Evolutionary conservation across 2,329 filamentous ascomycete species (phyloP), one percentile per base, ranked within the genome.

Genomic region (Dothideomycetes sp.): DNA sequence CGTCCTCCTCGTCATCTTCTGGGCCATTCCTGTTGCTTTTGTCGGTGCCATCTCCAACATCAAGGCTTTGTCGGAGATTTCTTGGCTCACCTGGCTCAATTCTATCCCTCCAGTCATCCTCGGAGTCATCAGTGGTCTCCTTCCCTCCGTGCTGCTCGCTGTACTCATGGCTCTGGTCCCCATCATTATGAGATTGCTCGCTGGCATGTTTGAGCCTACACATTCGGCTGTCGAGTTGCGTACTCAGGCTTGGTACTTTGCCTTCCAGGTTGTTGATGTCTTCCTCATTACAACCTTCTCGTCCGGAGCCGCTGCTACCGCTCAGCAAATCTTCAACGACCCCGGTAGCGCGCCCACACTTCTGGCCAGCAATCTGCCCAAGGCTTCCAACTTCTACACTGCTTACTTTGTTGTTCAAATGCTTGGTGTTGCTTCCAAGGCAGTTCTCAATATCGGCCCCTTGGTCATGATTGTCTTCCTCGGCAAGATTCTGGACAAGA

Each of bases 101-200:
- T 45, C 52, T 15, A 41, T 60, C 11, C 56, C 57, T n/a, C 36
- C 48, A 8, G 47, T 46, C 39, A 34, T 56, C 7, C 45, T 59
- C 4, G 54, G 51, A 29, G 41, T 60, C 10, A 47, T 59, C 1
- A 55, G 50, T 19, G 57, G 57, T 34, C 48, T 59, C 2, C 35
- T 58, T 6, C 57, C 57, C 7, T 75, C 83, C 0, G 70, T 95
- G 18, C 65, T 84, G 23, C 69, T 95, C 49, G 77, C 88, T 3
- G 69, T 94, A 9, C 74, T 95, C 45, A 93, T 94, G 82, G 80
- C 86, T 1, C 67, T 94, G 33, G 76, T 96, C 5, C 91, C 85
- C 6, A 74, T 85, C 43, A 70, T 96, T 48, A 81, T 95, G 58
- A 76, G 88, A 63, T 57, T 84, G 35, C 82, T 85, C 58, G 88